Conservation (phyloP, 805 yeast genomes). For the Ogataea pini region DNA sequence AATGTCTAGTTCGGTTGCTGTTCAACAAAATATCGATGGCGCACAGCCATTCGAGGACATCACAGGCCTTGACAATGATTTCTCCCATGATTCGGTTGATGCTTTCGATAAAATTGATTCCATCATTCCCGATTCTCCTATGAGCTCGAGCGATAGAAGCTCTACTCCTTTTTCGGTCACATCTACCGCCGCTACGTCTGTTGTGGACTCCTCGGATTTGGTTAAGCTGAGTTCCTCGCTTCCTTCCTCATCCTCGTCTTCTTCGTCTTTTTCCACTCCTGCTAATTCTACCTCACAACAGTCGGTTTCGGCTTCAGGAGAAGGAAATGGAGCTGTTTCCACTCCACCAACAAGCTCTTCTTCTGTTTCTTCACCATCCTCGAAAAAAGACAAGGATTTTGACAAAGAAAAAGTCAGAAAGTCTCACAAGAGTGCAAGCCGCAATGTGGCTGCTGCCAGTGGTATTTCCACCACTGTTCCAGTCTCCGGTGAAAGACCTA, state of each 20-base stretch:
- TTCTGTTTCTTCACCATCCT: conserved; percentile 19
- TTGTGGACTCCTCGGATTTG: conserved; percentile 25
- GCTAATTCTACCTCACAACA: conserved; percentile 3
- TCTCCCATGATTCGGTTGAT: conserved; percentile 3
- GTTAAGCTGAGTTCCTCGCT: conserved; percentile 14
- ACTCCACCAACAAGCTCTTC: conserved; percentile 17
- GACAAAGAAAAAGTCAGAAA: conserved; percentile 31
- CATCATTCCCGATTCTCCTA: conserved; percentile 34
- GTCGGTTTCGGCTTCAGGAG: neutral
- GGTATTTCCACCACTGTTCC: conserved; percentile 80
- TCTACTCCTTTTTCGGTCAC: conserved; percentile 47
- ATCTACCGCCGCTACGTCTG: conserved; percentile 34
- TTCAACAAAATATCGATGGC: conserved; percentile 11
- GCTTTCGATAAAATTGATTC: conserved; percentile 14
- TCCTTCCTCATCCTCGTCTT: conserved; percentile 17
- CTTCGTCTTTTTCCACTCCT: conserved; percentile 11
- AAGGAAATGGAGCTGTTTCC: neutral
- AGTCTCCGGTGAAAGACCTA: conserved; percentile 73
- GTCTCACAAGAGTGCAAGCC: conserved; percentile 31
- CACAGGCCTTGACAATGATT: conserved; percentile 1
- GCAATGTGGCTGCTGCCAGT: conserved; percentile 57
- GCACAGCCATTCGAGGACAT: conserved; percentile 8
- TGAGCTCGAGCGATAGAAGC: conserved; percentile 33
- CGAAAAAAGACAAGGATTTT: conserved; percentile 22
- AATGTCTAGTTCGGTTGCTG: conserved; percentile 12